Base-by-base conservation (phyloP, 2,329 filamentous ascomycete species). In the Graphiopsis chlorocephala region DNA sequence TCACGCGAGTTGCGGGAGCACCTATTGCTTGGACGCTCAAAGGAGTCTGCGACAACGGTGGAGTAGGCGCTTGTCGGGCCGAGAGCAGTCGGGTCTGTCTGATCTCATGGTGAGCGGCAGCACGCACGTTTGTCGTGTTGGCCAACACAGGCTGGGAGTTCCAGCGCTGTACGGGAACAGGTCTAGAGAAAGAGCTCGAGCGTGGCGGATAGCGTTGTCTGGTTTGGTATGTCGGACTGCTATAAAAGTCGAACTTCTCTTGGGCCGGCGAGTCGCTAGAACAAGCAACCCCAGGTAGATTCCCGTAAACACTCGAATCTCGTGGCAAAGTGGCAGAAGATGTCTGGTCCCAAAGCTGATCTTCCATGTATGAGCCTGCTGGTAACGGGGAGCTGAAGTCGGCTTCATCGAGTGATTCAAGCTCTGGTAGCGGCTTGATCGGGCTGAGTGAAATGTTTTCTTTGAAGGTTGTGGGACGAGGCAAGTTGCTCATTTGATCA, bases 381-480 rank as follows among this genome's bases (percentile, higher is more conserved):
- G 68, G 63, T 17, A 65, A 29, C 7, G 61, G 52, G n/a, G 67
- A 70, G 33, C 42, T 57, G 23, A 56, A 60, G 3, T 62, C 60
- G 14, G 50, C 47, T 47, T 66, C 62, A 20, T 72, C 68, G 23
- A 69, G 66, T 20, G 65, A 50, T 7, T 68, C 67, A 15, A 69
- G 65, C 25, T 63, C 63, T 28, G 72, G 68, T 11, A 72, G 57
- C 25, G 68, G 68, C 63, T 71, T 73, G 64, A 69, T 70, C 0
- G 69, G 69, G 61, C 70, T 76, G 28, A 71, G 62, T 0, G 73
- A 68, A 26, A 74, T 67, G 64, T 76, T 76, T 66, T 77, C 74
- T 64, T 76, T 76, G 68, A 74, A 74, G 0, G 70, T 70, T 10
- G 71, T 74, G 23, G 68, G 61, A 15, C 71, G 70, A 20, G 66